Percentiles rank a stretch among this genome's conserved stretches.
Evolutionary conservation across 2,329 filamentous ascomycete species (phyloP).

Genomic region (Stagonosporopsis rhizophila): DNA sequence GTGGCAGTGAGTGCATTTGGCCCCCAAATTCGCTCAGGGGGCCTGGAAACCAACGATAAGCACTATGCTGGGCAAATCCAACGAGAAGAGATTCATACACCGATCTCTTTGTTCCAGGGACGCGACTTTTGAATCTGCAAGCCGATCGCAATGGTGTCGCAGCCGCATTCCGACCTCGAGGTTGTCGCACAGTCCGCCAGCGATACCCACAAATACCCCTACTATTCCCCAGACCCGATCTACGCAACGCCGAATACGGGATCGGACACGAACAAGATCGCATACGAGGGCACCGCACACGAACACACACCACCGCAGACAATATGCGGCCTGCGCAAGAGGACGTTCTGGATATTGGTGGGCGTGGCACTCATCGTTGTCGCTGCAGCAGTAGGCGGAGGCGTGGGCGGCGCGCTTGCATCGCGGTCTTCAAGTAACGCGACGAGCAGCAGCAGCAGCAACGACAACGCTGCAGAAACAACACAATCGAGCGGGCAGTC

Average conservation of each 20-base stretch:
- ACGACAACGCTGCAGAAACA: not conserved
- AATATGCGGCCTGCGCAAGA: conserved; percentile 20
- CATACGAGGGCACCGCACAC: conserved; percentile 1
- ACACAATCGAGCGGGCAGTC: not conserved
- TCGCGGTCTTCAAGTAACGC: conserved; percentile 9
- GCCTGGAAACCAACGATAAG: not conserved
- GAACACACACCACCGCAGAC: not conserved
- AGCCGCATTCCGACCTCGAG: conserved; percentile 7
- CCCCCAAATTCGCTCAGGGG: not conserved
- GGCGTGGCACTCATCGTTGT: conserved; percentile 17
- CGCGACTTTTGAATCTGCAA: not conserved
- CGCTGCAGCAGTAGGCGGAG: conserved; percentile 21
- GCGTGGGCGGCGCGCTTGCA: conserved; percentile 22
- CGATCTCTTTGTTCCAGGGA: not conserved
- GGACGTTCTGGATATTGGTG: conserved; percentile 18
- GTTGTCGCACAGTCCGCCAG: not conserved
- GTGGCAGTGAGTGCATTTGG: not conserved
- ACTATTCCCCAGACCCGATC: not conserved
- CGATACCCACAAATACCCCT: conserved; percentile 1
- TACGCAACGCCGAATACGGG: not conserved
- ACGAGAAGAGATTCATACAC: not conserved
- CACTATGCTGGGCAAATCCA: not conserved
- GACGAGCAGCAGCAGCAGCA: conserved; percentile 1
- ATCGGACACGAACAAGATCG: conserved; percentile 8
- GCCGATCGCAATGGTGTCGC: not conserved